phyloP scores from a whole-genome alignment of 2,329 filamentous ascomycete species.

The Lachnellula occidentalis region DNA sequence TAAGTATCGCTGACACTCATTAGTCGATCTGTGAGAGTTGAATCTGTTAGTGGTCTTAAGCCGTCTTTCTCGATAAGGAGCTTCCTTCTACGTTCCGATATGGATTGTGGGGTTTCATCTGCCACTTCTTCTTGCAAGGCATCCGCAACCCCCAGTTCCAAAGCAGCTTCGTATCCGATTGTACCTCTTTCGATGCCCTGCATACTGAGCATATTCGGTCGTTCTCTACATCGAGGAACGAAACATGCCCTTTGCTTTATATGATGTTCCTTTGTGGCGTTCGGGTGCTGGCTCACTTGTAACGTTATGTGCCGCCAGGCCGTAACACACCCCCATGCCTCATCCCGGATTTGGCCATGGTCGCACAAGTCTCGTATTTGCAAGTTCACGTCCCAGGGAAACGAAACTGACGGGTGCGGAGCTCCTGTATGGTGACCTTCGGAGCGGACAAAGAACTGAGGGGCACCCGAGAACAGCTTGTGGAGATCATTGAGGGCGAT shows the following conservation, averaged over 20 bases:
- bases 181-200: slow-evolving; percentile 67
- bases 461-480: slow-evolving; percentile 70
- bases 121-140: slow-evolving; percentile 36
- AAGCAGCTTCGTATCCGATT: slow-evolving; percentile 61
- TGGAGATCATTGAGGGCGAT: slow-evolving; percentile 56
- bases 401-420: slow-evolving; percentile 58
- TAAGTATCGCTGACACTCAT: slow-evolving; percentile 48
- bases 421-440: slow-evolving; percentile 55
- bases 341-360: slow-evolving; percentile 56
- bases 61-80: slow-evolving; percentile 33
- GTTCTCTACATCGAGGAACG: slow-evolving; percentile 28
- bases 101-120: slow-evolving; percentile 10
- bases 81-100: slow-evolving; percentile 20
- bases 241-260: slow-evolving; percentile 25
- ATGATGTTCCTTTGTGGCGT: slow-evolving; percentile 13
- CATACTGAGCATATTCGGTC: slow-evolving; percentile 66
- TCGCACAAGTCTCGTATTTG: slow-evolving; percentile 60
- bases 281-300: slow-evolving; percentile 41
- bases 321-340: slow-evolving; percentile 57
- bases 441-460: slow-evolving; percentile 61
- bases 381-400: slow-evolving; percentile 60
- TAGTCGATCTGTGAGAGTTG: slow-evolving; percentile 53
- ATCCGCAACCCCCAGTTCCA: slow-evolving; percentile 61
- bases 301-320: slow-evolving; percentile 57
- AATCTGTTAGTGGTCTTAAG: slow-evolving; percentile 51